phyloP scores from a whole-genome alignment of 495 filamentous ascomycete species.

The Platismatia glauca region DNA sequence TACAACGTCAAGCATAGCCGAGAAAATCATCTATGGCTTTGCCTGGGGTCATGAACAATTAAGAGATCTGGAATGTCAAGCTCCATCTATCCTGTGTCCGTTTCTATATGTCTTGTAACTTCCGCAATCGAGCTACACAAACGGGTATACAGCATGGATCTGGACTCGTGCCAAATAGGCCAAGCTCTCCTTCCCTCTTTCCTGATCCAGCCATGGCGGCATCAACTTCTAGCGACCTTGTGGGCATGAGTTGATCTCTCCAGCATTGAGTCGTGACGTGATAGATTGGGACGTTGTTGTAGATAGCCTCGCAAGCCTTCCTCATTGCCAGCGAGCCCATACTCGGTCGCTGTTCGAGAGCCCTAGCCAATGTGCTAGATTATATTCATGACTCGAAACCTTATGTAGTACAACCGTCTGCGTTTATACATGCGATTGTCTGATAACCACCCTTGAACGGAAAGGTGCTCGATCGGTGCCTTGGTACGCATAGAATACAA shows the following conservation, averaged over 20 bases:
- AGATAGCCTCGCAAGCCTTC: neutral
- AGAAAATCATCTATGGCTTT: neutral
- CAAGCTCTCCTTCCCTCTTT: neutral
- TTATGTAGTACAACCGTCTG: neutral
- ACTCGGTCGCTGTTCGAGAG: neutral
- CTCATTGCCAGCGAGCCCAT: neutral
- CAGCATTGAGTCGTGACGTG: neutral
- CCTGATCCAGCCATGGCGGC: neutral
- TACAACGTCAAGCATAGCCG: neutral
- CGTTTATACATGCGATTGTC: neutral
- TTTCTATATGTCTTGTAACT: neutral
- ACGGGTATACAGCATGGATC: neutral
- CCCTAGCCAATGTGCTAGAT: neutral
- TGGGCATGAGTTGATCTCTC: neutral
- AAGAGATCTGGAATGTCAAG: neutral
- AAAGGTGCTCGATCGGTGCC: neutral
- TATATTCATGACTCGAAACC: neutral
- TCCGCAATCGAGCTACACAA: neutral
- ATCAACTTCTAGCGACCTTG: neutral
- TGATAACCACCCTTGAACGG: neutral
- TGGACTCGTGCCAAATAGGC: neutral
- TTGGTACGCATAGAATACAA: neutral
- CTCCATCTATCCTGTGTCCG: neutral
- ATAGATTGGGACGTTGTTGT: neutral
- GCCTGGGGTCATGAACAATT: neutral